Conservation (phyloP, 2,329 filamentous ascomycete genomes). For the Dissoconium aciculare region DNA sequence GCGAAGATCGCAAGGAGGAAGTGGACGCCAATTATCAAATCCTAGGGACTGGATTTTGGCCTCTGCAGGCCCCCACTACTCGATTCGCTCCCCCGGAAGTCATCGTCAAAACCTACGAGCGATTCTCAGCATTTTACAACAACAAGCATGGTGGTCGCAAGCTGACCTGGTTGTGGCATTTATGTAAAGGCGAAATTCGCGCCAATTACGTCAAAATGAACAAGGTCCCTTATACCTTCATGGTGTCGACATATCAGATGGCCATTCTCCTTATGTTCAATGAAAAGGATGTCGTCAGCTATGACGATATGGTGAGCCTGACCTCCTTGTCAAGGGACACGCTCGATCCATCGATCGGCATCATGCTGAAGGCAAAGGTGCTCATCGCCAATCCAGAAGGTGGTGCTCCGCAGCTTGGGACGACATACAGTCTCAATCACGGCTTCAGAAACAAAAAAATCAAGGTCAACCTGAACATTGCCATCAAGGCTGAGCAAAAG, state of each 20-base stretch:
- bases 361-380: conserved; percentile 88
- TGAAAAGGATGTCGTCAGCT: conserved; percentile 68
- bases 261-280: conserved; percentile 91
- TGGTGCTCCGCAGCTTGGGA: conserved; percentile 62
- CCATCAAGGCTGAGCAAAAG: conserved; percentile 89
- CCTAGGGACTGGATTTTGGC: conserved; percentile 95
- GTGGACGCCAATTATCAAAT: conserved; percentile 85
- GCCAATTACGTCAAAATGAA: conserved; percentile 76
- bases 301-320: conserved; percentile 71
- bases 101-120: conserved; percentile 74
- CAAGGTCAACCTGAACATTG: conserved; percentile 88
- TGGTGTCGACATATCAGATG: conserved; percentile 97
- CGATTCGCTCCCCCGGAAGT: conserved; percentile 76
- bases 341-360: conserved; percentile 69
- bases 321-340: conserved; percentile 70
- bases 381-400: conserved; percentile 56
- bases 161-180: conserved; percentile 93
- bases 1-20: conserved; percentile 49
- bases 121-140: conserved; percentile 82
- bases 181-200: conserved; percentile 94
- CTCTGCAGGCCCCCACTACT: conserved; percentile 70
- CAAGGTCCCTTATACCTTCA: conserved; percentile 90
- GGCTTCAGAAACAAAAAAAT: conserved; percentile 98
- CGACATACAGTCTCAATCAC: conserved; percentile 72
- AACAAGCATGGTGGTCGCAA: conserved; percentile 95